A percentile compares a stretch with the other conserved stretches of the same genome.
Conservation (phyloP, 345 rosid genomes). For the Eucalyptus erythrocorys region DNA sequence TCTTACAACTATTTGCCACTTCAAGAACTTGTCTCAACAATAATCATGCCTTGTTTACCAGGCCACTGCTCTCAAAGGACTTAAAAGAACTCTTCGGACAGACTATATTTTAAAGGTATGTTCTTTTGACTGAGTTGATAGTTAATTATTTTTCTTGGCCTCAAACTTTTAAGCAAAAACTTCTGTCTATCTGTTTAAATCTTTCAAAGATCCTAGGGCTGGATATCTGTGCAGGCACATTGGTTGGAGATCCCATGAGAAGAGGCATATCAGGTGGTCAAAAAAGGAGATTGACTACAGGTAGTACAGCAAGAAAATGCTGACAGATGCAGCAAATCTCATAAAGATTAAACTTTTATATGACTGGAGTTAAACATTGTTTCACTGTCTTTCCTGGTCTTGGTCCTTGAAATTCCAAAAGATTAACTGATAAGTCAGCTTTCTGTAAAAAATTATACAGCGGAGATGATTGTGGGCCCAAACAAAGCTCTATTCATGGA, state of each 20-base stretch:
- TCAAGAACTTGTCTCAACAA: background rate
- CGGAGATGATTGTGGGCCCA: slow-evolving; percentile 67
- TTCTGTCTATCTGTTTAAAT: background rate
- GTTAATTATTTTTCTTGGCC: background rate
- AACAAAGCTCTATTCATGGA: slow-evolving; percentile 59
- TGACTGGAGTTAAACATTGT: background rate
- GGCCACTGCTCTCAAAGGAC: slow-evolving; percentile 29
- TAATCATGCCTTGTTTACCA: background rate
- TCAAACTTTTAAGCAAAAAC: background rate
- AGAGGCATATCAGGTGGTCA: slow-evolving; percentile 48
- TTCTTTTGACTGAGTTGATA: background rate
- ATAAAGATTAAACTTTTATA: background rate
- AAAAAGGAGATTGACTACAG: slow-evolving; percentile 35
- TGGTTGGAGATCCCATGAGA: slow-evolving; percentile 32
- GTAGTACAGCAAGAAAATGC: background rate
- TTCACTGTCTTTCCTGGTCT: background rate
- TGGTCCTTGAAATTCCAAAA: background rate
- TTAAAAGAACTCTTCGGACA: slow-evolving; percentile 28
- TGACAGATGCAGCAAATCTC: background rate
- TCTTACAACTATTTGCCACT: background rate
- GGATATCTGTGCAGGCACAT: slow-evolving; percentile 33
- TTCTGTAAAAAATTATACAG: slow-evolving; percentile 13
- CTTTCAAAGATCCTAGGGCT: slow-evolving; percentile 25
- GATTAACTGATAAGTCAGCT: background rate
- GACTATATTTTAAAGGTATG: slow-evolving; percentile 34